These are phyloP conservation scores for Cicer chorassanicum DNA, from an alignment of 306 rosid genomes.

Conservation along the genomic window DNA sequence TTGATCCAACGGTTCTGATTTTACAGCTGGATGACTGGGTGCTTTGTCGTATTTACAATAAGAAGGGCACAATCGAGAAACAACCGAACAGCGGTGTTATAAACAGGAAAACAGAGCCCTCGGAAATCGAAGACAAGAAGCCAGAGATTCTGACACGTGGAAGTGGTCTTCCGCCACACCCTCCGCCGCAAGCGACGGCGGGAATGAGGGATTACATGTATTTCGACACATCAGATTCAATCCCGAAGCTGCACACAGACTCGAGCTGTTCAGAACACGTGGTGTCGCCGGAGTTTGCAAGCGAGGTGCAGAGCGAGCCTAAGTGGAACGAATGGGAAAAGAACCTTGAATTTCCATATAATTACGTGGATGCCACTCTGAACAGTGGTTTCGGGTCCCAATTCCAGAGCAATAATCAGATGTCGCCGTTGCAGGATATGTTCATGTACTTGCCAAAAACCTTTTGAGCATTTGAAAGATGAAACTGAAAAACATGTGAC, in stretches of 20 bases:
- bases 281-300: slow-evolving; percentile 86
- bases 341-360: slow-evolving; percentile 57
- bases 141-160: slow-evolving; percentile 51
- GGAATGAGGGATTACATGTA: slow-evolving; percentile 55
- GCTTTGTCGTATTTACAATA: slow-evolving; percentile 93
- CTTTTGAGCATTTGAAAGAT: slow-evolving; percentile 36
- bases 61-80: slow-evolving; percentile 73
- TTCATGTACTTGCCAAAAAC: slow-evolving; percentile 76
- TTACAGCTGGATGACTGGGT: slow-evolving; percentile 98
- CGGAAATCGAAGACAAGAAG: slow-evolving; percentile 66
- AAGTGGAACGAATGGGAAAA: slow-evolving; percentile 86
- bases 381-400: slow-evolving; percentile 57
- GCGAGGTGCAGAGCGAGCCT: slow-evolving; percentile 95
- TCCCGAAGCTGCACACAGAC: slow-evolving; percentile 86
- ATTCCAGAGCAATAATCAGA: slow-evolving; percentile 58
- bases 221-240: slow-evolving; percentile 75
- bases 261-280: slow-evolving; percentile 96
- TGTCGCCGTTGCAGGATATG: slow-evolving; percentile 90
- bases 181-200: slow-evolving; percentile 3
- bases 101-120: slow-evolving; percentile 30
- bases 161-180: slow-evolving; percentile 40
- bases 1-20: slow-evolving; percentile 51
- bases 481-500: not conserved
- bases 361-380: slow-evolving; percentile 65
- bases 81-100: slow-evolving; percentile 30